Evolutionary conservation across 441 rosid genomes (phyloP).

Genomic region (Corymbia calophylla): DNA sequence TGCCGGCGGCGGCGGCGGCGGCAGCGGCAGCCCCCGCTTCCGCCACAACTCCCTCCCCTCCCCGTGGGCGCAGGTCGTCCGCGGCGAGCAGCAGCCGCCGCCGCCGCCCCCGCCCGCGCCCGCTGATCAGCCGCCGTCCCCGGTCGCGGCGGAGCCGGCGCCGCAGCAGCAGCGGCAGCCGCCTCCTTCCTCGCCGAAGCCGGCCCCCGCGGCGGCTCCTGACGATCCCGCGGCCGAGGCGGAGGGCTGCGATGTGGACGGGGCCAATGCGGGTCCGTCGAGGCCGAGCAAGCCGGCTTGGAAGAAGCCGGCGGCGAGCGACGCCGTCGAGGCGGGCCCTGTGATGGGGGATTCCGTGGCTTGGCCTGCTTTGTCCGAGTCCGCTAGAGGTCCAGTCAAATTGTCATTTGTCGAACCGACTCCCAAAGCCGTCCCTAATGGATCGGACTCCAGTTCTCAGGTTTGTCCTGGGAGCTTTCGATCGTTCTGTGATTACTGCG

Average conservation of each 20-base stretch:
- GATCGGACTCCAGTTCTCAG: slow-evolving; percentile 36
- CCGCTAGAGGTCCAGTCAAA: background rate
- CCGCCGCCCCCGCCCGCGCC: background rate
- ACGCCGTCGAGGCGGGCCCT: background rate
- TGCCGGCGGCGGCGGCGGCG: slow-evolving; percentile 7
- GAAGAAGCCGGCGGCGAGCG: background rate
- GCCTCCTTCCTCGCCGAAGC: slow-evolving; percentile 11
- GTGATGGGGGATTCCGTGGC: background rate
- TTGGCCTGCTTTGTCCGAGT: slow-evolving; percentile 1
- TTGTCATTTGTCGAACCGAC: slow-evolving; percentile 13
- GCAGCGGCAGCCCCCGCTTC: slow-evolving; percentile 18
- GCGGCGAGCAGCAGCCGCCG: slow-evolving; percentile 29
- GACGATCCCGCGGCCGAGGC: background rate
- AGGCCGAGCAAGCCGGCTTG: background rate
- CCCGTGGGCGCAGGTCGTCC: slow-evolving; percentile 48
- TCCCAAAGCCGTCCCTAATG: slow-evolving; percentile 11
- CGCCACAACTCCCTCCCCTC: slow-evolving; percentile 23
- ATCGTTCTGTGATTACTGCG: background rate
- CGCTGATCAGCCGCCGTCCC: background rate
- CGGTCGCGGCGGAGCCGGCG: background rate
- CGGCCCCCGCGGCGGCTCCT: background rate
- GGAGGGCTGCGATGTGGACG: background rate
- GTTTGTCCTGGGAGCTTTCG: slow-evolving; percentile 5
- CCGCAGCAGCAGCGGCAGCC: slow-evolving; percentile 4
- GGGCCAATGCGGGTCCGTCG: background rate